These are phyloP conservation scores for Geopyxis carbonaria DNA, from an alignment of 495 filamentous ascomycete species.

Conservation along the genomic window DNA sequence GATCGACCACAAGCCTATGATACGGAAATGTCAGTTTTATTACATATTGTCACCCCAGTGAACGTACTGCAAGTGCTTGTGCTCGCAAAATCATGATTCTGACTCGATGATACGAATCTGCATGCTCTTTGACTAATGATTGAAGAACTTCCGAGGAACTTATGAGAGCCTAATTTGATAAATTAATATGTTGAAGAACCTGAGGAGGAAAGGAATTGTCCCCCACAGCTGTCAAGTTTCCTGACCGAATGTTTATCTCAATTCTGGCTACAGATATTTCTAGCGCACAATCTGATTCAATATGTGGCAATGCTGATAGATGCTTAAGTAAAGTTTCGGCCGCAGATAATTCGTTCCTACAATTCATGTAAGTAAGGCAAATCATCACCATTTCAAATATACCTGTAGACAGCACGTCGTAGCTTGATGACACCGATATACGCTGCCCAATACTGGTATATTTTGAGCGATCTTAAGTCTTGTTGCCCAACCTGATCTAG, in stretches of 20 bases:
- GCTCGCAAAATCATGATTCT: constrained; percentile 63
- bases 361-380: constrained; percentile 7
- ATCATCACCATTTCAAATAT: constrained; percentile 4
- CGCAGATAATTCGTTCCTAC: constrained; percentile 46
- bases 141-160: too few species aligned
- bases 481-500: constrained; percentile 52
- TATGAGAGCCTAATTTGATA: too few species aligned
- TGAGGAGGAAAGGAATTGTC: too few species aligned
- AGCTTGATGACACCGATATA: constrained; percentile 58
- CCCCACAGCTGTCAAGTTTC: constrained; percentile 30
- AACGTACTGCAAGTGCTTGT: constrained; percentile 37
- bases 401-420: constrained; percentile 50
- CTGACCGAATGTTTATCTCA: constrained; percentile 48
- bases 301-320: constrained; percentile 35
- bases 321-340: constrained; percentile 48
- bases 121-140: constrained; percentile 50
- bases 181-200: too few species aligned
- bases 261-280: constrained; percentile 53
- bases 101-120: constrained; percentile 59
- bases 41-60: not conserved
- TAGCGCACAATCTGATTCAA: constrained; percentile 54
- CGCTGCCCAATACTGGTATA: constrained; percentile 61
- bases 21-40: constrained; percentile 2
- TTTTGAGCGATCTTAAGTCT: constrained; percentile 54
- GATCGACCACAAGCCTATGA: constrained; percentile 44